Evolutionary conservation across 1,139 yeast genomes (phyloP).

Genomic region (Geotrichum klebahnii): DNA sequence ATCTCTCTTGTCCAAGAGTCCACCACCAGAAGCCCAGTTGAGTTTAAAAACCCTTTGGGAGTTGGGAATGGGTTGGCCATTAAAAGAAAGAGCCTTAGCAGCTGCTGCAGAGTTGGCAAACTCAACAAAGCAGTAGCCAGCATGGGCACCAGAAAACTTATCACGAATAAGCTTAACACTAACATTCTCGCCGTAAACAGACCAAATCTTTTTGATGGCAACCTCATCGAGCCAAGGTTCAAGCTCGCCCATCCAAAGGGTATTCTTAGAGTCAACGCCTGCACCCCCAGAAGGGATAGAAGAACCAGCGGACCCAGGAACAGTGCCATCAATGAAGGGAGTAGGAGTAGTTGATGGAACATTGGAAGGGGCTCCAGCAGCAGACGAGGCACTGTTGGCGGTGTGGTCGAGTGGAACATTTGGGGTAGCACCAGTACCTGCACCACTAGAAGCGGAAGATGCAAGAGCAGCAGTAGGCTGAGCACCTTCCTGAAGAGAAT

Average conservation of each 20-base stretch:
- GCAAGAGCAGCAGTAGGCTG: conserved; percentile 1
- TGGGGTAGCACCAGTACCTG: not conserved
- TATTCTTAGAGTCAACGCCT: conserved; percentile 26
- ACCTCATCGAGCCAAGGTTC: conserved; percentile 83
- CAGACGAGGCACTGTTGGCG: not conserved
- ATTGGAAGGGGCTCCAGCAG: not conserved
- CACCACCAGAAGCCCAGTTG: conserved; percentile 84
- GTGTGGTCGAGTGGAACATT: not conserved
- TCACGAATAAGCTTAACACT: conserved; percentile 59
- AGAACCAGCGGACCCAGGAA: conserved; percentile 4
- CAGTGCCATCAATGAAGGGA: not conserved
- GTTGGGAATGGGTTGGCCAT: conserved; percentile 67
- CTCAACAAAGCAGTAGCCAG: conserved; percentile 84
- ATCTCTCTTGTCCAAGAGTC: conserved; percentile 40
- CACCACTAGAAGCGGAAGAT: not conserved
- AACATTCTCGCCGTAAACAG: conserved; percentile 48
- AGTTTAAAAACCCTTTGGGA: conserved; percentile 60
- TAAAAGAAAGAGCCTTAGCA: conserved; percentile 59
- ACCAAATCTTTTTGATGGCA: conserved; percentile 66
- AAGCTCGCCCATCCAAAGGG: conserved; percentile 92
- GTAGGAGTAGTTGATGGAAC: not conserved
- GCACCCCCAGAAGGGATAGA: not conserved
- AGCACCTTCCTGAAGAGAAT: conserved; percentile 9
- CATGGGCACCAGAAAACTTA: conserved; percentile 48
- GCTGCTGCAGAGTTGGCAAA: conserved; percentile 66